A percentile compares a stretch with the other conserved stretches of the same genome.
Conservation (phyloP, 768 basidiomycete genomes). For the Tulasnella sp. region DNA sequence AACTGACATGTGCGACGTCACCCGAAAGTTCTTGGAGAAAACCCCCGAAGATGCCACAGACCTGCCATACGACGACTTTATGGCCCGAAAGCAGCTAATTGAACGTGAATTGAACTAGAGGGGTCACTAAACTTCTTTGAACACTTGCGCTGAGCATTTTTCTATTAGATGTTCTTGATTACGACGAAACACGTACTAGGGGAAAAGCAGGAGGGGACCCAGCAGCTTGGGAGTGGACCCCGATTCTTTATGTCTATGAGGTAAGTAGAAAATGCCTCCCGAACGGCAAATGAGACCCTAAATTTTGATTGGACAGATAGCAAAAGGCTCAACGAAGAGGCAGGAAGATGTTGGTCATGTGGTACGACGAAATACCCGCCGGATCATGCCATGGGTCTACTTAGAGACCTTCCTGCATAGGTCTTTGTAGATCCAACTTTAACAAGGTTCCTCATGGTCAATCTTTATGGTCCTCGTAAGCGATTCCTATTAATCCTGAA, state of each 20-base stretch:
- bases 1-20: not conserved
- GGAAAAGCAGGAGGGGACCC: not conserved
- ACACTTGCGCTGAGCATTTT: not conserved
- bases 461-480: constrained; percentile 4
- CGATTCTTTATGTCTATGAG: constrained; percentile 4
- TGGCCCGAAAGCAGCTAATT: not conserved
- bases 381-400: not conserved
- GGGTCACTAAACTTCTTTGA: no score
- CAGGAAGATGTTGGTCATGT: not conserved
- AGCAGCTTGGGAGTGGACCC: not conserved
- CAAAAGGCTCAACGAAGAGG: not conserved
- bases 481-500: not conserved
- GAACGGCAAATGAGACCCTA: not conserved
- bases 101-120: not conserved
- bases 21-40: not conserved
- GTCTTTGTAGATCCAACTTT: not conserved
- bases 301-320: not conserved
- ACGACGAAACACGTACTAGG: not conserved
- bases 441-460: not conserved
- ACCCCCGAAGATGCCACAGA: constrained; percentile 1
- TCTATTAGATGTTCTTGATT: not conserved
- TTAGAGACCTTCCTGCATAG: not conserved
- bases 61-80: not conserved
- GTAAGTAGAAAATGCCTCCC: not conserved
- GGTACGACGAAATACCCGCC: not conserved